Evolutionary conservation across 192 early-diverging fungal genomes (phyloP).

Genomic region (Backusella tuberculispora): DNA sequence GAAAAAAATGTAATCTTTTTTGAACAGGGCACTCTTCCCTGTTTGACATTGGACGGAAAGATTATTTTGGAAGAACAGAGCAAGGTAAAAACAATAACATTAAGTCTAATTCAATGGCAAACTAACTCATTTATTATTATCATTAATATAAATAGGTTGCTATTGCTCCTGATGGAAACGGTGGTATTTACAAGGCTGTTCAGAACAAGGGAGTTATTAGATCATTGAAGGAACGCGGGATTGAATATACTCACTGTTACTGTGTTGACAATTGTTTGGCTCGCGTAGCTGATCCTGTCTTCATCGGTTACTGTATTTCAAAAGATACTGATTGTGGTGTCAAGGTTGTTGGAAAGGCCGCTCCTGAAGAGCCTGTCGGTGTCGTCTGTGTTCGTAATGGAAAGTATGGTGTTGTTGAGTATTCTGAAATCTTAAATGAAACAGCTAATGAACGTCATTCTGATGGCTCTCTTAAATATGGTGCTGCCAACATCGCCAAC

Average conservation of each 20-base stretch:
- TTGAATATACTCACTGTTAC: constrained; percentile 93
- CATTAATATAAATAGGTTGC: constrained; percentile 55
- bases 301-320: constrained; percentile 90
- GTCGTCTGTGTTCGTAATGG: constrained; percentile 89
- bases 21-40: constrained; percentile 94
- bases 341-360: constrained; percentile 89
- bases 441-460: constrained; percentile 68
- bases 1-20: constrained; percentile 90
- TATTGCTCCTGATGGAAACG: constrained; percentile 88
- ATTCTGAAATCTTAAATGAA: constrained; percentile 87
- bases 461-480: constrained; percentile 77
- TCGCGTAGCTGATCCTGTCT: constrained; percentile 95
- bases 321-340: constrained; percentile 93
- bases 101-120: neutral
- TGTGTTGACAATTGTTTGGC: constrained; percentile 98
- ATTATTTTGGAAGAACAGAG: constrained; percentile 85
- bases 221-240: constrained; percentile 77
- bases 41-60: constrained; percentile 88
- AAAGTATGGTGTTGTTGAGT: constrained; percentile 90
- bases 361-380: constrained; percentile 90
- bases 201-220: constrained; percentile 78
- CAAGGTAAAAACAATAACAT: constrained; percentile 32
- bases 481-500: constrained; percentile 97
- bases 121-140: neutral
- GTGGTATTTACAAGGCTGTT: constrained; percentile 88